A percentile compares a stretch with the other conserved stretches of the same genome.
Evolutionary conservation across 257 asterid genomes (phyloP).

Genomic region (Striga asiatica): DNA sequence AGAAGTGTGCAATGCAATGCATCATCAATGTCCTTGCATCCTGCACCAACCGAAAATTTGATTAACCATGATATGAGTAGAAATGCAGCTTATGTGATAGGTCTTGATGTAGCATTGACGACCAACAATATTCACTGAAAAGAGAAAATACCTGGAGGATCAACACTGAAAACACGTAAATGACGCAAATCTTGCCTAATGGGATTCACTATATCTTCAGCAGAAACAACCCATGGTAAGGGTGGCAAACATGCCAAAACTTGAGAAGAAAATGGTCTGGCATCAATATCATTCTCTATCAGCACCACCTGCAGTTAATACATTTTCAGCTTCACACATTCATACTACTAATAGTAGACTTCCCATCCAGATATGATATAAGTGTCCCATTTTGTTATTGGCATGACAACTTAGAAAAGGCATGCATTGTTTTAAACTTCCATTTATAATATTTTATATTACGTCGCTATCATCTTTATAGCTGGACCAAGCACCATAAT

Average conservation of each 20-base stretch:
- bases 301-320: slow-evolving; percentile 62
- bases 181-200: slow-evolving; percentile 81
- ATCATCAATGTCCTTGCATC: slow-evolving; percentile 97
- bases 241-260: slow-evolving; percentile 97
- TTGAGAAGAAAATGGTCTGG: slow-evolving; percentile 92
- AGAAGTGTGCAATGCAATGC: slow-evolving; percentile 89
- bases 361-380: neutral
- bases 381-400: slow-evolving; percentile 7
- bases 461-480: neutral
- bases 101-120: neutral
- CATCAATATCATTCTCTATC: slow-evolving; percentile 89
- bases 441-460: neutral
- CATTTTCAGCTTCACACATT: slow-evolving; percentile 5
- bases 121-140: neutral
- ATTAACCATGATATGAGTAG: slow-evolving; percentile 9
- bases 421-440: neutral
- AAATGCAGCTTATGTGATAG: neutral
- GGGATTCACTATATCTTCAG: slow-evolving; percentile 70
- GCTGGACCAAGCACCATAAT: neutral
- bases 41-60: slow-evolving; percentile 35
- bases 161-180: slow-evolving; percentile 89
- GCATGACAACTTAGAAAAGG: slow-evolving; percentile 8
- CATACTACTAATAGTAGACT: slow-evolving; percentile 12
- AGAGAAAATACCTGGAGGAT: slow-evolving; percentile 80
- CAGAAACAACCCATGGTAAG: slow-evolving; percentile 83